phyloP scores from a whole-genome alignment of 2,329 filamentous ascomycete genomes.

The Chrysosporium queenslandicum region DNA sequence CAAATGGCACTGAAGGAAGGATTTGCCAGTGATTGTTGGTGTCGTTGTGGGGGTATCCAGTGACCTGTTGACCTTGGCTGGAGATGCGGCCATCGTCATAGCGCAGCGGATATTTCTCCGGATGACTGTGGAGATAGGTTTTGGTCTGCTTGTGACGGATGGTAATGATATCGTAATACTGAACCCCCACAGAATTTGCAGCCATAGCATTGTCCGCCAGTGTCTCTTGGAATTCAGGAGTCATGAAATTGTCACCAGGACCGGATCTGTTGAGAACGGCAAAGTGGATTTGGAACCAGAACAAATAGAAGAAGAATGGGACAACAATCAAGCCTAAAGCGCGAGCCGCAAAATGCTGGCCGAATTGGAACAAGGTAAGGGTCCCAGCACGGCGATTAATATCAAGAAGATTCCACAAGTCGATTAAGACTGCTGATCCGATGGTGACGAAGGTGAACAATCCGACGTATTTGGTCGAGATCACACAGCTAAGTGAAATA shows the following conservation, averaged over 20 bases:
- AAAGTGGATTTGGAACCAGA: constrained; percentile 99
- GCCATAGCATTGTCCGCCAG: constrained; percentile 90
- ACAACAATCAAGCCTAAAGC: constrained; percentile 77
- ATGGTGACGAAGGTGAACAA: constrained; percentile 96
- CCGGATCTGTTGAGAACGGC: constrained; percentile 77
- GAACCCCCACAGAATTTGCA: constrained; percentile 70
- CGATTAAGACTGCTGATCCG: constrained; percentile 83
- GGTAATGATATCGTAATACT: constrained; percentile 82
- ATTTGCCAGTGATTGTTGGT: constrained; percentile 99
- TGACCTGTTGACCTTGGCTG: constrained; percentile 95
- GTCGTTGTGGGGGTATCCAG: constrained; percentile 94
- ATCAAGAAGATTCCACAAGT: constrained; percentile 89
- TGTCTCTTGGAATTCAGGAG: constrained; percentile 93
- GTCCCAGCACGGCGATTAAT: constrained; percentile 74
- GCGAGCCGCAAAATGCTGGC: constrained; percentile 81
- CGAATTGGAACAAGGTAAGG: constrained; percentile 68
- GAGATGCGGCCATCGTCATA: constrained; percentile 97
- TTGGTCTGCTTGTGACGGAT: constrained; percentile 97
- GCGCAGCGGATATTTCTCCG: constrained; percentile 77
- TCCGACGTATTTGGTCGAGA: constrained; percentile 97
- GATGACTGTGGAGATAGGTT: constrained; percentile 87
- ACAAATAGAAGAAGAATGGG: constrained; percentile 95
- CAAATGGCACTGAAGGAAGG: constrained; percentile 51
- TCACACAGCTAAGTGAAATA: constrained; percentile 89
- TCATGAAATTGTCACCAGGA: constrained; percentile 98